Evolutionary conservation across 2,329 filamentous ascomycete genomes (phyloP).

Genomic region (Trichoderma asperellum): DNA sequence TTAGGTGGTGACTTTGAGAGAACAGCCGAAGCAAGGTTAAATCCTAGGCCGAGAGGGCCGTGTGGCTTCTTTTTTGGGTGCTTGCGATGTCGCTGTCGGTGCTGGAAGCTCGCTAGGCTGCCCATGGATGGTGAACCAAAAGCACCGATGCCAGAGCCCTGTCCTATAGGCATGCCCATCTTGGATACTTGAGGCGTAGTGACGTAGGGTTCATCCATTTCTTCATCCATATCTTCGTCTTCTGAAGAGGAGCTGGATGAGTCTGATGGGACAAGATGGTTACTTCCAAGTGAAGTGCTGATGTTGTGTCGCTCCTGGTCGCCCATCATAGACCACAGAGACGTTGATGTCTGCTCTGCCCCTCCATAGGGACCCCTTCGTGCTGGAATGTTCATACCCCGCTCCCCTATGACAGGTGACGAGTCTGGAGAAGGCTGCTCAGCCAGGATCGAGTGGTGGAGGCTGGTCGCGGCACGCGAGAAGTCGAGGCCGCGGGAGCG

Average conservation of each 20-base stretch:
- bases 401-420: slow-evolving; percentile 78
- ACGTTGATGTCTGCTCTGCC: slow-evolving; percentile 68
- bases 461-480: slow-evolving; percentile 86
- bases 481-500: slow-evolving; percentile 92
- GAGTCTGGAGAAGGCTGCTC: slow-evolving; percentile 87
- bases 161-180: slow-evolving; percentile 51
- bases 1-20: slow-evolving; percentile 76
- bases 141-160: slow-evolving; percentile 58
- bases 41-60: slow-evolving; percentile 55
- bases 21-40: slow-evolving; percentile 48
- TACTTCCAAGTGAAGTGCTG: slow-evolving; percentile 78
- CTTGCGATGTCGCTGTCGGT: slow-evolving; percentile 74
- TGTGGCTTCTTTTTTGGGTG: slow-evolving; percentile 62
- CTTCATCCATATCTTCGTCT: slow-evolving; percentile 71
- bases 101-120: slow-evolving; percentile 80
- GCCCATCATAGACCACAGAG: slow-evolving; percentile 72
- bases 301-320: slow-evolving; percentile 71
- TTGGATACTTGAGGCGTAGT: slow-evolving; percentile 80
- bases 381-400: slow-evolving; percentile 65
- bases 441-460: slow-evolving; percentile 93
- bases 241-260: slow-evolving; percentile 75
- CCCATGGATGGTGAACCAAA: slow-evolving; percentile 73
- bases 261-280: slow-evolving; percentile 73
- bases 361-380: slow-evolving; percentile 52
- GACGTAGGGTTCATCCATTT: slow-evolving; percentile 78